Conservation (phyloP, 306 rosid genomes). For the Pyrus bretschneideri region DNA sequence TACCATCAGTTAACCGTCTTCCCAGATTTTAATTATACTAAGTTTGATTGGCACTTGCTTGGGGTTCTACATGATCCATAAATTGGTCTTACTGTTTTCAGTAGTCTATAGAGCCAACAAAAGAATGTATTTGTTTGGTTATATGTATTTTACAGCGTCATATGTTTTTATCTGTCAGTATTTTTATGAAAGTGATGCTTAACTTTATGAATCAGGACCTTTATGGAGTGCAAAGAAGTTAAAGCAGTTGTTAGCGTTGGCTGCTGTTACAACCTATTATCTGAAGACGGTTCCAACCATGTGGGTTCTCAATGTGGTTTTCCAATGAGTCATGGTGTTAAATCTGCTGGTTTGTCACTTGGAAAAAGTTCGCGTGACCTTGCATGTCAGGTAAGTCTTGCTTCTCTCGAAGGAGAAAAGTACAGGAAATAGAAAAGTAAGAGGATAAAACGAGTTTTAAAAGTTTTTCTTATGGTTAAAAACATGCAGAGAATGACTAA, state of each 20-base stretch:
- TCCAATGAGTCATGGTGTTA: conserved; percentile 74
- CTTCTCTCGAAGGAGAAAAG: neutral
- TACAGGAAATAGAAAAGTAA: neutral
- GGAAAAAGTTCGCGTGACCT: conserved; percentile 82
- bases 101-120: neutral
- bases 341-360: conserved; percentile 54
- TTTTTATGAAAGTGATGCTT: neutral
- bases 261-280: conserved; percentile 86
- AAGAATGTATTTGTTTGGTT: neutral
- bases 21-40: neutral
- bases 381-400: conserved; percentile 76
- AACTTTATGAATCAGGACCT: conserved; percentile 46
- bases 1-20: too few species aligned
- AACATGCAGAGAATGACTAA: neutral
- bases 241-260: conserved; percentile 85
- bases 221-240: conserved; percentile 68
- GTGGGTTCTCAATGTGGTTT: conserved; percentile 52
- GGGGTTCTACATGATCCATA: neutral
- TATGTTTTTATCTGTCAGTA: neutral
- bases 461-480: neutral
- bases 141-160: neutral
- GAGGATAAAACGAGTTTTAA: neutral
- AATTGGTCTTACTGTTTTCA: neutral
- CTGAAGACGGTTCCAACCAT: conserved; percentile 49
- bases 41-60: neutral